These are phyloP conservation scores for Fusarium austroafricanum DNA, from an alignment of 2,329 filamentous ascomycete species.

Conservation along the genomic window DNA sequence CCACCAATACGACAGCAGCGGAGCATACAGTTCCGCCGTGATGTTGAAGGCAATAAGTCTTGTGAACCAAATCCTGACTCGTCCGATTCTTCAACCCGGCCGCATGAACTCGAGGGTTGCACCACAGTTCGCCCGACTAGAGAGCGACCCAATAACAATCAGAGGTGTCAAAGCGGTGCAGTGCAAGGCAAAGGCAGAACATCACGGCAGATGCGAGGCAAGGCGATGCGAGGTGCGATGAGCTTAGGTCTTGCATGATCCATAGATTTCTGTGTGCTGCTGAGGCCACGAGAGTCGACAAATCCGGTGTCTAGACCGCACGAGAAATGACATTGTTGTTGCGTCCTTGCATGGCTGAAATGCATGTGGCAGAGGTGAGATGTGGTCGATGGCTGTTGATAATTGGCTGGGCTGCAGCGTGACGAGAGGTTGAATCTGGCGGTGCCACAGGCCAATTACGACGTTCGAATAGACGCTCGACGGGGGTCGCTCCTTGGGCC, in stretches of 20 bases:
- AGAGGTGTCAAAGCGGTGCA: constrained; percentile 17
- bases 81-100: constrained; percentile 17
- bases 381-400: constrained; percentile 21
- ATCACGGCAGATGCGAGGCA: constrained; percentile 31
- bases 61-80: constrained; percentile 21
- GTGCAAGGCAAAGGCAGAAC: constrained; percentile 32
- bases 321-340: constrained; percentile 13
- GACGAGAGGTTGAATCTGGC: constrained; percentile 36
- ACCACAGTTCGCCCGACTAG: constrained; percentile 27
- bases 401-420: constrained; percentile 44
- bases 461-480: constrained; percentile 42
- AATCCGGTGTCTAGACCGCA: constrained; percentile 15
- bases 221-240: constrained; percentile 27
- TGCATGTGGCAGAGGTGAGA: constrained; percentile 20
- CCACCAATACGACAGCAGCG: constrained; percentile 23
- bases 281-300: constrained; percentile 15
- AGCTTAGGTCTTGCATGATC: constrained; percentile 38
- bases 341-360: constrained; percentile 34
- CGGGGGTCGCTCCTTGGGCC: constrained; percentile 15
- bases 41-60: background rate
- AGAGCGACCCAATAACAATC: constrained; percentile 22
- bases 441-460: constrained; percentile 43
- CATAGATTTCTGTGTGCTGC: constrained; percentile 34
- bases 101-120: constrained; percentile 39
- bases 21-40: constrained; percentile 28